Evolutionary conservation across 2,329 filamentous ascomycete species (phyloP).

Genomic region (Ceratocystis alfenasii): DNA sequence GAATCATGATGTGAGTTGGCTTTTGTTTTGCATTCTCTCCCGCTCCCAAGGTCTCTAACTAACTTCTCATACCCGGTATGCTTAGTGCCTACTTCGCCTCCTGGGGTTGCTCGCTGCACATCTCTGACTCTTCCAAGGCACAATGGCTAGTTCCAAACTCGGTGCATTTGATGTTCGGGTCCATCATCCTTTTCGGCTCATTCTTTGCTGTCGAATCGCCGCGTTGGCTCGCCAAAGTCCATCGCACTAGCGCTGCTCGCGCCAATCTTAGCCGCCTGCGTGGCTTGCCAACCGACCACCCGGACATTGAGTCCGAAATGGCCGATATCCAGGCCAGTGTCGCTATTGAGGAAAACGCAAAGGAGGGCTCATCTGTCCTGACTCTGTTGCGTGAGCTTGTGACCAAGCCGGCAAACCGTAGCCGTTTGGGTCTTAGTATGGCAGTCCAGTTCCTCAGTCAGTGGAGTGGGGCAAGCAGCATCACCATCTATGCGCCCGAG

Average conservation of each 20-base stretch:
- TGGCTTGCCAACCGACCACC: conserved; percentile 49
- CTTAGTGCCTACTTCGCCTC: conserved; percentile 59
- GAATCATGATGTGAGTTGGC: conserved; percentile 48
- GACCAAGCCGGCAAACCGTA: conserved; percentile 54
- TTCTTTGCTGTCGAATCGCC: conserved; percentile 60
- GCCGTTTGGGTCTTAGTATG: conserved; percentile 56
- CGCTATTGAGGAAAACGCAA: conserved; percentile 60
- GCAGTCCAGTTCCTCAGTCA: conserved; percentile 61
- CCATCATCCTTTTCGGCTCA: conserved; percentile 56
- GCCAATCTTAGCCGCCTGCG: conserved; percentile 46
- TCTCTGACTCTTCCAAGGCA: conserved; percentile 36
- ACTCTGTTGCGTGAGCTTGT: conserved; percentile 60
- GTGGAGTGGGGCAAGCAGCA: conserved; percentile 60
- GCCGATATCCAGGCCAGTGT: conserved; percentile 52
- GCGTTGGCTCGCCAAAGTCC: conserved; percentile 56
- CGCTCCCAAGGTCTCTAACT: neutral
- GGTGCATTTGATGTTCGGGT: conserved; percentile 66
- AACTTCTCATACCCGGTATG: neutral
- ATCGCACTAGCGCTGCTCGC: conserved; percentile 47
- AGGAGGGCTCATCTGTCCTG: conserved; percentile 49
- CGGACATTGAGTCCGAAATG: conserved; percentile 38
- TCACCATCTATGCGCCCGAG: conserved; percentile 65
- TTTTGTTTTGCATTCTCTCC: neutral
- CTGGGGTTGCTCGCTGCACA: conserved; percentile 45
- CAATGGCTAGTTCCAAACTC: conserved; percentile 58